Evolutionary conservation across 768 basidiomycete species (phyloP).

Genomic region (Hericium erinaceus): DNA sequence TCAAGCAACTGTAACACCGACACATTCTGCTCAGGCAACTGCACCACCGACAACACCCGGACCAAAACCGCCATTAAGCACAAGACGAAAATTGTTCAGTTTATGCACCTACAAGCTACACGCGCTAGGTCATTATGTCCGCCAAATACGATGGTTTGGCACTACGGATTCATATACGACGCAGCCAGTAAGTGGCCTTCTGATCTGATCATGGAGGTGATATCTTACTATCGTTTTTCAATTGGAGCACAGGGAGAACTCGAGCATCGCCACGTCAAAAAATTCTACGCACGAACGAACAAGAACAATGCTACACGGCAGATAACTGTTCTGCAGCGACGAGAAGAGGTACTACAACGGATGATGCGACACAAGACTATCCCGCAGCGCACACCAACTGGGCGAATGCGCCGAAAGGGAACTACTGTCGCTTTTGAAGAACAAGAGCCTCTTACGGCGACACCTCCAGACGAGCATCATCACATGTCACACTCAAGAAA

Average conservation of each 20-base stretch:
- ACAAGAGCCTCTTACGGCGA: not conserved
- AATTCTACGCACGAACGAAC: conserved; percentile 19
- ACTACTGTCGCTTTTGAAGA: not conserved
- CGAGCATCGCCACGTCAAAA: conserved; percentile 24
- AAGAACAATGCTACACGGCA: conserved; percentile 13
- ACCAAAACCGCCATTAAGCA: not conserved
- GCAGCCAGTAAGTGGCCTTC: conserved; percentile 18
- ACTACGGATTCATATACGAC: conserved; percentile 29
- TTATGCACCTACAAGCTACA: conserved; percentile 28
- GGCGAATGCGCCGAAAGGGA: not conserved
- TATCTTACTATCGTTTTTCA: too few species aligned
- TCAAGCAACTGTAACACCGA: too few species aligned
- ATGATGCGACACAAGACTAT: not conserved
- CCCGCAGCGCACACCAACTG: not conserved
- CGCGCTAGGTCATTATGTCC: conserved; percentile 24
- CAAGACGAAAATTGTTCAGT: conserved; percentile 18
- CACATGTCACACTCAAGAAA: not conserved
- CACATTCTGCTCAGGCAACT: too few species aligned
- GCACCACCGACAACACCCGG: too few species aligned
- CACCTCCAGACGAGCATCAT: not conserved
- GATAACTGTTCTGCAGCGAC: conserved; percentile 16
- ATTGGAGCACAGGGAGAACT: conserved; percentile 30
- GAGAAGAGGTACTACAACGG: conserved; percentile 1
- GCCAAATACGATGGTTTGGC: conserved; percentile 20
- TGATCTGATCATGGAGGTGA: too few species aligned